These are phyloP conservation scores for Candida railenensis DNA, from an alignment of 805 yeast genomes.

Conservation along the genomic window DNA sequence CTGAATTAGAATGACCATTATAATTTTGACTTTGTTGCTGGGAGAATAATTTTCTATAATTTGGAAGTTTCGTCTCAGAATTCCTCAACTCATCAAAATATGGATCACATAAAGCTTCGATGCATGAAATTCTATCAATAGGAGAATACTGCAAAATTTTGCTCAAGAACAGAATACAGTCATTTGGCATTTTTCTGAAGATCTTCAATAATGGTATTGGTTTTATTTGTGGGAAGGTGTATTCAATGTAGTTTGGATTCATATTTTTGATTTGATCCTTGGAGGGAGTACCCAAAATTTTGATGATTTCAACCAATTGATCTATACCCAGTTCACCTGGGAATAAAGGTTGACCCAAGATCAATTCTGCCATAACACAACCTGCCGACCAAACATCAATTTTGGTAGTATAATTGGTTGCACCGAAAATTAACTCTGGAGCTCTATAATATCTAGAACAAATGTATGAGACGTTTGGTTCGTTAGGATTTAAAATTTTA, in stretches of 20 bases:
- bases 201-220: constrained; percentile 72
- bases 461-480: constrained; percentile 94
- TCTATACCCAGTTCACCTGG: constrained; percentile 99
- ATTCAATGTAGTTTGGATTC: constrained; percentile 98
- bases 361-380: constrained; percentile 96
- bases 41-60: constrained; percentile 41
- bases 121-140: constrained; percentile 57
- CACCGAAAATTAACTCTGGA: constrained; percentile 96
- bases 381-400: constrained; percentile 98
- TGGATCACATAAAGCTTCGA: constrained; percentile 48
- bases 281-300: constrained; percentile 92
- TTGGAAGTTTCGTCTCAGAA: constrained; percentile 37
- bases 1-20: constrained; percentile 7
- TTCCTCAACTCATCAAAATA: constrained; percentile 56
- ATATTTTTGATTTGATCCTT: constrained; percentile 87
- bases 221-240: constrained; percentile 85
- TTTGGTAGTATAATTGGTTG: constrained; percentile 93
- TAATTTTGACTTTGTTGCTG: constrained; percentile 33
- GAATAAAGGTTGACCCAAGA: constrained; percentile 93
- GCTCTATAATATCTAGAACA: constrained; percentile 97
- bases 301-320: constrained; percentile 94
- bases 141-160: constrained; percentile 70
- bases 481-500: constrained; percentile 81
- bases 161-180: constrained; percentile 56
- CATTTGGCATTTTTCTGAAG: constrained; percentile 54